Base-by-base conservation (phyloP, 352 stramenopile species). In the Phytopythium vexans region DNA sequence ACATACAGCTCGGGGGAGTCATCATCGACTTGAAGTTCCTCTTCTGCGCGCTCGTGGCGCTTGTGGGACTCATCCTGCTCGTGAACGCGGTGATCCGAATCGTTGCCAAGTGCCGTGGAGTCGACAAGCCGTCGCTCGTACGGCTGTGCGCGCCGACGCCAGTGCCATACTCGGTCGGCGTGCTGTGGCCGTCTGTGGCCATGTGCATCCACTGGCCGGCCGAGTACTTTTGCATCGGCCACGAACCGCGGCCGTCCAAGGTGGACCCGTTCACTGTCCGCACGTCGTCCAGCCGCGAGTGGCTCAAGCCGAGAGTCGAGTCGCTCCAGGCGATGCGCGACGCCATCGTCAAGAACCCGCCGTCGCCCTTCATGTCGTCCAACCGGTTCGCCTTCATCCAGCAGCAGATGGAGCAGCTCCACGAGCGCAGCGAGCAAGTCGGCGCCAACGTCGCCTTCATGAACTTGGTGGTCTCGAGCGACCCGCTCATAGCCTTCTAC, bases 401-500 rank as follows among this genome's bases (percentile, higher is more conserved):
- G 38, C 58, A 64, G 15, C 53, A 67, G 15, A 71, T 71, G 58
- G 46, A 64, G 42, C 65, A 61, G 41, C 38, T 71, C 3, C 63
- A 67, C n/a, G 41, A 48, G 0, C 55, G 64, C 1, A 48, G 42
- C 4, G 52, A 72, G 12, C 47, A 58, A 8, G 52, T 70, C 3
- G 54, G 59, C 12, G 57, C 58, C 1, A 68, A 68, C 16, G 53
- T 72, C 12, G 53, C 66, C 1, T 68, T 76, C 38, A 72, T 76
- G 56, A 79, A 72, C 35, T 42, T 70, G 4, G 64, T 73, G n/a
- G 8, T 64, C 2, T 66, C 72, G 64, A 80, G 59, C n/a, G 66
- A 76, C 39, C 70, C 70, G 3, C 43, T 74, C 6, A 60, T 70
- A 12, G 3, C 38, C 11, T 39, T 49, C 31, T 49, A 39, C 32